A percentile compares a stretch with the other conserved stretches of the same genome.
These are phyloP conservation scores for Mucor indicus DNA, from an alignment of 371 early-diverging fungal species.

Conservation along the genomic window DNA sequence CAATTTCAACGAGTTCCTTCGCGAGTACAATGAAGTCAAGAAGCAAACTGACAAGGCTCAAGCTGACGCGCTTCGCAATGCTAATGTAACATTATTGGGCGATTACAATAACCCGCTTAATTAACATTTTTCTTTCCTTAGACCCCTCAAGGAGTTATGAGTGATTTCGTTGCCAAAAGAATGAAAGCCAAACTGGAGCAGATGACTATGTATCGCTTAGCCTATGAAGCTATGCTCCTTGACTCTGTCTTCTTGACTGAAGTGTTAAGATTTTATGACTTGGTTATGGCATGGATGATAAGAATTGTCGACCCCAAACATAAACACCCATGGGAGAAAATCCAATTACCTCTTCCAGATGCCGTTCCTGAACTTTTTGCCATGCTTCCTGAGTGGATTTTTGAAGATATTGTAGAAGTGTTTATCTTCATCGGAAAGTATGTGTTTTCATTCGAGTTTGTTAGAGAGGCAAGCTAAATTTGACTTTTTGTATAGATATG, in stretches of 20 bases:
- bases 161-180: conserved; percentile 53
- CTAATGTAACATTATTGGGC: conserved; percentile 25
- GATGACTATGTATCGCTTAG: conserved; percentile 63
- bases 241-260: conserved; percentile 64
- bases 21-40: conserved; percentile 66
- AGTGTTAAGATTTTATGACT: conserved; percentile 72
- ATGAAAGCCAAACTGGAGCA: conserved; percentile 56
- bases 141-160: conserved; percentile 44
- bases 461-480: not conserved
- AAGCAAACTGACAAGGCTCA: conserved; percentile 52
- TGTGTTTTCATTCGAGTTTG: conserved; percentile 4
- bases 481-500: conserved; percentile 25
- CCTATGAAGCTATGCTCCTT: conserved; percentile 75
- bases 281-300: conserved; percentile 81
- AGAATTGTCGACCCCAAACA: conserved; percentile 56
- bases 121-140: conserved; percentile 4
- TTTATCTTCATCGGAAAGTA: conserved; percentile 64
- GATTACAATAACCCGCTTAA: not conserved
- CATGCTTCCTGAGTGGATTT: conserved; percentile 89
- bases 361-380: conserved; percentile 61
- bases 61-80: conserved; percentile 40
- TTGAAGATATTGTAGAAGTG: conserved; percentile 84
- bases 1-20: conserved; percentile 63
- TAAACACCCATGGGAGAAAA: conserved; percentile 51
- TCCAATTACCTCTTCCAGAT: conserved; percentile 54